Base-by-base conservation (phyloP, 768 basidiomycete species). In the Boletus subparvulus region DNA sequence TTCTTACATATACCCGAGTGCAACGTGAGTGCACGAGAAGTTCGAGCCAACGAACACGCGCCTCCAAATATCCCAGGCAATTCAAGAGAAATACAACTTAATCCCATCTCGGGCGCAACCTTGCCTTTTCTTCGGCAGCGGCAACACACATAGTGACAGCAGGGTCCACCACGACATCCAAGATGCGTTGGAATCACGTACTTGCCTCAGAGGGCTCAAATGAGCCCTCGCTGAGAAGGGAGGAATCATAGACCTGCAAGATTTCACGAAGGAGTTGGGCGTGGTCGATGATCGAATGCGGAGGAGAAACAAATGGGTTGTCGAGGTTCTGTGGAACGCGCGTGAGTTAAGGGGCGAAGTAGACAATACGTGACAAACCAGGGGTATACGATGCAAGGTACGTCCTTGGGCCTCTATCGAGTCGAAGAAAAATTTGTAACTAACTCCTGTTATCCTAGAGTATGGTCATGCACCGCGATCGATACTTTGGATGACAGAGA, bases 161-260 rank as follows among this genome's bases (percentile, higher is more conserved):
- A 0, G 95, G 94, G 66, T 94, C 90, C 24, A 97, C 79, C 74
- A 92, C 90, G 44, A 87, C 82, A 61, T 94, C 88, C 24, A 97
- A 73, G 19, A 96, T 86, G 33, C 82, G 53, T 41, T 30, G 36
- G 44, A 70, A 68, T 19, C 66, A 59, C 8, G 54, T 50, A 19
- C 3, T 50, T 24, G 55, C 67, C 33, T 64, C 66, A 0, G 55
- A 43, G 14, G 43, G 28, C 26, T 59, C 49, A 0, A 60, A 46
- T 5, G 47, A 39, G 0, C 61, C 58, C 32, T 86, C 83, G 11
- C 85, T 88, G 11, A 94, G 76, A 32, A 95, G 80, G 0, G 94
- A 94, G 0, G 90, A 88, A 35, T 91, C 85, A 69, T 96, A 95
- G 6, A 97, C 94, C 1, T 78, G 73, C 84, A 95, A 89, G 60